Conservation (phyloP, 176 grass and related monocot genomes). For the Carex pumila region DNA sequence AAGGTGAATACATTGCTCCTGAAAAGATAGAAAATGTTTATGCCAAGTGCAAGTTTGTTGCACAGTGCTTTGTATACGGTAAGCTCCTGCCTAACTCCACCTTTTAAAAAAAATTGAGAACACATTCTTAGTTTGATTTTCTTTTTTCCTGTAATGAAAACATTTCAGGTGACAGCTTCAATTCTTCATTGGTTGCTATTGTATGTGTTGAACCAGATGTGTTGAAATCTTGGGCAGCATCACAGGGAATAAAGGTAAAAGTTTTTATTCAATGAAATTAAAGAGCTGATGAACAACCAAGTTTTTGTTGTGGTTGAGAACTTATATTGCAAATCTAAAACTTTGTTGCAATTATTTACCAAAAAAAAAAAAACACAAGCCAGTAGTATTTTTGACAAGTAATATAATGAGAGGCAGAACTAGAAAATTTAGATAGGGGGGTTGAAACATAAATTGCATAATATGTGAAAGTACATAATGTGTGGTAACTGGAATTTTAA, state of each 20-base stretch:
- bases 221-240: constrained; percentile 78
- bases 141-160: constrained; percentile 19
- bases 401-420: too few relatives aligned
- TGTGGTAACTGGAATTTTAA: too few relatives aligned
- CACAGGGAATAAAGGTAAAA: constrained; percentile 75
- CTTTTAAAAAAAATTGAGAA: background rate
- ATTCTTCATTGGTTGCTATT: constrained; percentile 73
- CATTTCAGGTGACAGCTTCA: constrained; percentile 85
- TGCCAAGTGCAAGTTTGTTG: constrained; percentile 93
- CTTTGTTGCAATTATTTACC: background rate
- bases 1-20: constrained; percentile 95
- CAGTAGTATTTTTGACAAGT: background rate
- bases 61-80: constrained; percentile 94
- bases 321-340: background rate
- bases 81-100: constrained; percentile 17
- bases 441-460: too few relatives aligned
- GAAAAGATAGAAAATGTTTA: constrained; percentile 97
- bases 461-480: too few relatives aligned
- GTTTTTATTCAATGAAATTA: background rate
- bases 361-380: background rate
- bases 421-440: too few relatives aligned
- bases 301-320: background rate
- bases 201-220: constrained; percentile 71
- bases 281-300: background rate
- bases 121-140: background rate